phyloP scores from a whole-genome alignment of 1,284 basidiomycete genomes.

The Pyrrhoderma lamaoense region DNA sequence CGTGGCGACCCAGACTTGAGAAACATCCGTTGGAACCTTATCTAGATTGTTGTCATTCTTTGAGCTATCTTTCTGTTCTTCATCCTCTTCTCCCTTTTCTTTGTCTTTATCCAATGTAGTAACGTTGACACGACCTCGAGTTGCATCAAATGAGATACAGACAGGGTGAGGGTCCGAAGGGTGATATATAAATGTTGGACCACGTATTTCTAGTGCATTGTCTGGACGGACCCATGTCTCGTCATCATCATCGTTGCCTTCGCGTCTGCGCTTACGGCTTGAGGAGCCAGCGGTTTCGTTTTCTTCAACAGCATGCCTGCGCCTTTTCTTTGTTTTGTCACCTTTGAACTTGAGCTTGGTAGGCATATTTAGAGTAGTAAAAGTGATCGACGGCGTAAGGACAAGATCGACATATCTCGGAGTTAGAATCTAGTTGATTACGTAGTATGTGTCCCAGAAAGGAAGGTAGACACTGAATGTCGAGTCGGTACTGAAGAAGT shows the following conservation, averaged over 20 bases:
- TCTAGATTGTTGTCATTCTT: slow-evolving; percentile 5
- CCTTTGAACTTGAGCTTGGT: slow-evolving; percentile 82
- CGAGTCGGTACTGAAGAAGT: too few relatives aligned
- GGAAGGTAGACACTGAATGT: too few relatives aligned
- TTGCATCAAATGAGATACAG: slow-evolving; percentile 71
- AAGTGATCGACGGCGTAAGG: too few relatives aligned
- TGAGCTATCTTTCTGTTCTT: slow-evolving; percentile 27
- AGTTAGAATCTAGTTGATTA: too few relatives aligned
- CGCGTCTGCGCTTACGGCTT: slow-evolving; percentile 28
- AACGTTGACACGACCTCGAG: slow-evolving; percentile 62
- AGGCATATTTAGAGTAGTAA: too few relatives aligned
- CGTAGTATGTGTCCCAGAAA: too few relatives aligned
- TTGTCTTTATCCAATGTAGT: slow-evolving; percentile 51
- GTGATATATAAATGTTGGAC: slow-evolving; percentile 76
- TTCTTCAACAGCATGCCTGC: slow-evolving; percentile 54
- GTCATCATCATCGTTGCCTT: slow-evolving; percentile 52
- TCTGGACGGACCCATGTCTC: slow-evolving; percentile 78
- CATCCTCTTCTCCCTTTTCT: slow-evolving; percentile 41
- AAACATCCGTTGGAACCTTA: slow-evolving; percentile 60
- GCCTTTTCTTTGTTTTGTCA: slow-evolving; percentile 76
- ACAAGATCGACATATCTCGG: too few relatives aligned
- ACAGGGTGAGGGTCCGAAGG: slow-evolving; percentile 69
- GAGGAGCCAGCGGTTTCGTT: slow-evolving; percentile 30
- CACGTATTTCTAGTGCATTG: slow-evolving; percentile 64
- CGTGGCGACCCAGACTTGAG: slow-evolving; percentile 83